These are phyloP conservation scores for Claviceps humidiphila DNA, from an alignment of 2,329 filamentous ascomycete species.

Conservation along the genomic window DNA sequence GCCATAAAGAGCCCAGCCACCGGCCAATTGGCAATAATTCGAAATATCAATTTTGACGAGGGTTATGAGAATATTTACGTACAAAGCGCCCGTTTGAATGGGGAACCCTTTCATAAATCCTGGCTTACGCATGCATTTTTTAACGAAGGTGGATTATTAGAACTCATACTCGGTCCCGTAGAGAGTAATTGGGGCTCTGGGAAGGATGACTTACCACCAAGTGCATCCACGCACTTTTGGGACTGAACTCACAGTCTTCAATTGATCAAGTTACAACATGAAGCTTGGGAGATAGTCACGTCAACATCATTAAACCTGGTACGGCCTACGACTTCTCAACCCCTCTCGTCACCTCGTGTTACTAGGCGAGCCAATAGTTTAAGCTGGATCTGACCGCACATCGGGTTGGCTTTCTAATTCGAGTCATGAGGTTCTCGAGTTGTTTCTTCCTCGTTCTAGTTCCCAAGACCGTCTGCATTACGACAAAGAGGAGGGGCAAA, in stretches of 20 bases:
- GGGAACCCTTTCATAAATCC: conserved; percentile 38
- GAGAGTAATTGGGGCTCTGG: conserved; percentile 28
- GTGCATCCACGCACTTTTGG: conserved; percentile 14
- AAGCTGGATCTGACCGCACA: too few species aligned
- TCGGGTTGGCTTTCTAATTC: too few species aligned
- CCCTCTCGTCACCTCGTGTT: too few species aligned
- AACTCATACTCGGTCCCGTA: conserved; percentile 36
- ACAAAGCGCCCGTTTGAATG: conserved; percentile 43
- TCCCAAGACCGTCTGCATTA: too few species aligned
- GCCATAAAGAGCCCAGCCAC: conserved; percentile 17
- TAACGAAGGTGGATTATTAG: conserved; percentile 40
- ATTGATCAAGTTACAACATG: too few species aligned
- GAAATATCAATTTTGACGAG: conserved; percentile 24
- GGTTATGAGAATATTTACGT: conserved; percentile 41
- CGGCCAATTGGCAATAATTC: conserved; percentile 18
- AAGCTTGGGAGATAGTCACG: too few species aligned
- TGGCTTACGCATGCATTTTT: conserved; percentile 52
- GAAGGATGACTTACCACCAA: conserved; percentile 10
- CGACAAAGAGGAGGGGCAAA: too few species aligned
- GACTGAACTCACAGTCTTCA: neutral
- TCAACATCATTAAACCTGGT: too few species aligned
- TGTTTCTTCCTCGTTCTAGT: too few species aligned
- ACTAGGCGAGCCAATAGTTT: too few species aligned
- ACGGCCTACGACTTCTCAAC: too few species aligned
- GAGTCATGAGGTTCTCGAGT: too few species aligned